phyloP scores from a whole-genome alignment of 75 land plant species.

The Pinus albicaulis region DNA sequence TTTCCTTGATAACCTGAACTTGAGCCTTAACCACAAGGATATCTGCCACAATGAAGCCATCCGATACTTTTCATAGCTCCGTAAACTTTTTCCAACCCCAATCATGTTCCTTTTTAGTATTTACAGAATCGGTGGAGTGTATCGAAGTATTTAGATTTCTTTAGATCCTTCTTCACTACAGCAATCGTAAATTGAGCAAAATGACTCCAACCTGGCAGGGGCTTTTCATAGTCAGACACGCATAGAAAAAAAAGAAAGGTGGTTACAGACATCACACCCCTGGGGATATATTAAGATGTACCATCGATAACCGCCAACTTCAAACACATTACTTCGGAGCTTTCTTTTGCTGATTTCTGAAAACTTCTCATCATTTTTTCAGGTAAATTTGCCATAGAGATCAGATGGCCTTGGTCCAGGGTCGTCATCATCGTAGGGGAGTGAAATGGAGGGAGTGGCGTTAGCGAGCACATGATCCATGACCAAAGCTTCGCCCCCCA shows the following conservation, averaged over 20 bases:
- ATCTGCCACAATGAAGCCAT: slow-evolving; percentile 92
- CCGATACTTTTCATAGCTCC: slow-evolving; percentile 96
- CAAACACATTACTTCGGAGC: slow-evolving; percentile 93
- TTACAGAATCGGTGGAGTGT: slow-evolving; percentile 98
- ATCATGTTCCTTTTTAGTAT: too few species aligned
- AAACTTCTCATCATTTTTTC: slow-evolving; percentile 98
- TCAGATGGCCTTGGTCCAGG: slow-evolving; percentile 93
- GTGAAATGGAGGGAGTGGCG: too few species aligned
- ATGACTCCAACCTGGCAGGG: too few species aligned
- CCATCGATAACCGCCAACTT: too few species aligned
- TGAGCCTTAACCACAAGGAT: slow-evolving; percentile 95
- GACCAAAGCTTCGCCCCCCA: too few species aligned
- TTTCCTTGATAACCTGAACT: slow-evolving; percentile 99
- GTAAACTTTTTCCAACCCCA: slow-evolving; percentile 99
- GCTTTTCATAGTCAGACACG: slow-evolving; percentile 99
- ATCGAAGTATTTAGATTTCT: slow-evolving; percentile 92
- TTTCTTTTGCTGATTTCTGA: slow-evolving; percentile 89
- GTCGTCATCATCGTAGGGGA: too few species aligned
- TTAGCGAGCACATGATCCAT: too few species aligned
- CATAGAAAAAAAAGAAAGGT: slow-evolving; percentile 95
- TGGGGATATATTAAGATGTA: too few species aligned
- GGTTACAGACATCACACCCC: slow-evolving; percentile 99
- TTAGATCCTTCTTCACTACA: slow-evolving; percentile 98
- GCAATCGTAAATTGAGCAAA: too few species aligned
- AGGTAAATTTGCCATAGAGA: slow-evolving; percentile 89